A percentile compares a stretch with the other conserved stretches of the same genome.
phyloP scores from a whole-genome alignment of 257 asterid species.

The Salvia splendens region DNA sequence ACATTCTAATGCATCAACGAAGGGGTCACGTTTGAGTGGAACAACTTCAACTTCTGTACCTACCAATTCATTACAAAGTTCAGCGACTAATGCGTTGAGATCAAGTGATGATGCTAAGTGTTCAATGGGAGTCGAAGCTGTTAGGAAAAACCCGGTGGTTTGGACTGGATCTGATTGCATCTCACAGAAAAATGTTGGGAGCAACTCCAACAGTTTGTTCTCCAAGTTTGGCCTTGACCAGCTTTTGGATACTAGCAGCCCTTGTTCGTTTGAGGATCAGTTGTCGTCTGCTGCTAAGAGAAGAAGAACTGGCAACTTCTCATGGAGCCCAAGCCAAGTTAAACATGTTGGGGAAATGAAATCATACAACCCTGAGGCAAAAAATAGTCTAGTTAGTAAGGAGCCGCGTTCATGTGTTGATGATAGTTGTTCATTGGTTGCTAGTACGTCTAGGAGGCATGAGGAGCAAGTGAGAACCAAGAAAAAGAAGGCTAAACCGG shows the following conservation, averaged over 20 bases:
- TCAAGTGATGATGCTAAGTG: constrained; percentile 30
- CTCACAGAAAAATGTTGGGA: constrained; percentile 32
- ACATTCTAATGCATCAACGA: constrained; percentile 29
- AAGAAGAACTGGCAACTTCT: constrained; percentile 49
- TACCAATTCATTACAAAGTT: constrained; percentile 57
- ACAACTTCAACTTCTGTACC: constrained; percentile 31
- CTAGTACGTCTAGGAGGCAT: constrained; percentile 37
- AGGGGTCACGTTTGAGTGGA: constrained; percentile 29
- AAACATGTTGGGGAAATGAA: constrained; percentile 28
- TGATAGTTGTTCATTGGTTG: constrained; percentile 39
- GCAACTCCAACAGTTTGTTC: constrained; percentile 60
- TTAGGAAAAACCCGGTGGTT: not conserved
- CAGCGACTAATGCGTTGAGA: constrained; percentile 48
- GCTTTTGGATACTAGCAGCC: constrained; percentile 41
- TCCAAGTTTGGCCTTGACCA: constrained; percentile 70
- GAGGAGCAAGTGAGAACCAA: constrained; percentile 39
- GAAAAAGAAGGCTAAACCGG: constrained; percentile 78
- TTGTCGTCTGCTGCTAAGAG: constrained; percentile 52
- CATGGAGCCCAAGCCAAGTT: constrained; percentile 40
- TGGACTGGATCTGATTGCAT: constrained; percentile 30
- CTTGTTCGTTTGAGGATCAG: constrained; percentile 47
- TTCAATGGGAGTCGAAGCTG: constrained; percentile 30
- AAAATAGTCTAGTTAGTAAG: constrained; percentile 31
- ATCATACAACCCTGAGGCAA: constrained; percentile 27
- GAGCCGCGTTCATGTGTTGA: constrained; percentile 41